Conservation (phyloP, 768 basidiomycete genomes). For the Hemileccinum rubropunctum region DNA sequence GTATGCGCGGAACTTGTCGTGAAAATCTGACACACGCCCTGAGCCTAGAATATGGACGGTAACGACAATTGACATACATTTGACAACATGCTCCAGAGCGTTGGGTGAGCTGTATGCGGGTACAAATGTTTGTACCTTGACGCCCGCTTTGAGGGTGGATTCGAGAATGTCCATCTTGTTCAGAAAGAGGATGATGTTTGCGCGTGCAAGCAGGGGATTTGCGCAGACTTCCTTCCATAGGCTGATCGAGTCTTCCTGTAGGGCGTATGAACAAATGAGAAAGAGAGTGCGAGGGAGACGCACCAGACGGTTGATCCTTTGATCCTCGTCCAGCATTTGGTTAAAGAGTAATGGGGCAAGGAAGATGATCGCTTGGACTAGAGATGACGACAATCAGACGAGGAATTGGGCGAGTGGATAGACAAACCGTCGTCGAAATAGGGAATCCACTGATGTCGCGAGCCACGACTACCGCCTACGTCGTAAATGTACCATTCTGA, state of each 20-base stretch:
- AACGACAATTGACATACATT: slow-evolving; percentile 52
- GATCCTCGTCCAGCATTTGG: slow-evolving; percentile 68
- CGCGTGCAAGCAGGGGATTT: slow-evolving; percentile 56
- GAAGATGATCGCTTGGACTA: slow-evolving; percentile 78
- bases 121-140: slow-evolving; percentile 56
- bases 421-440: slow-evolving; percentile 68
- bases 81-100: slow-evolving; percentile 55
- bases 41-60: neutral
- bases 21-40: slow-evolving; percentile 48
- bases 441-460: slow-evolving; percentile 69
- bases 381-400: neutral
- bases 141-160: slow-evolving; percentile 53
- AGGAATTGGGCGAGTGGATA: neutral
- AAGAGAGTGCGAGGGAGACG: slow-evolving; percentile 5
- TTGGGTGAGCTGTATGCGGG: slow-evolving; percentile 60
- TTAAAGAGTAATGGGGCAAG: slow-evolving; percentile 79
- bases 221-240: slow-evolving; percentile 72
- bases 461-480: slow-evolving; percentile 61
- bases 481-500: slow-evolving; percentile 69
- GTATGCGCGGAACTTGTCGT: slow-evolving; percentile 62
- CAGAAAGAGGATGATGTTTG: slow-evolving; percentile 71
- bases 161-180: slow-evolving; percentile 72
- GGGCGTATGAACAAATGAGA: neutral
- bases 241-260: slow-evolving; percentile 67
- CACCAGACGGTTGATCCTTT: slow-evolving; percentile 61